Evolutionary conservation across 1,284 basidiomycete species (phyloP), one percentile per base, ranked within the genome.

Genomic region (Vanrija humicola): DNA sequence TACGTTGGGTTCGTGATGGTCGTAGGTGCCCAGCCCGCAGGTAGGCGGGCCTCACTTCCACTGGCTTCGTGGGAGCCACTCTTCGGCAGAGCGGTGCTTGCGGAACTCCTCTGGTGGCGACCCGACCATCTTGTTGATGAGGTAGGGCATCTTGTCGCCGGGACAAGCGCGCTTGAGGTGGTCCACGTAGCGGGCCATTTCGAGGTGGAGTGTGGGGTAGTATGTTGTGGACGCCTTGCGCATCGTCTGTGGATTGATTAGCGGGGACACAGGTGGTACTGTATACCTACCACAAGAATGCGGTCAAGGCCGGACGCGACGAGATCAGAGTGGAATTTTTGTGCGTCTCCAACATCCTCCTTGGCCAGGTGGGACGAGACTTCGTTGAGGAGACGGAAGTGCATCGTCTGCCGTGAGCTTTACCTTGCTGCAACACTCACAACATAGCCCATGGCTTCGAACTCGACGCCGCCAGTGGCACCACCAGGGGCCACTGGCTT

Each of bases 391-490:
- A 95, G 81, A 61, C 82, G 87, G 66, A 96, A 81, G 75, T 96
- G 90, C 1, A 80, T 84, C 1, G 90, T 90, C 92, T 96, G 64
- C n/a, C 14, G 39, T 44, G 10, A 19, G 43, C 43, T 45, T 29
- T 42, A 38, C 34, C 12, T 23, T 14, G 19, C 48, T 14, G 16
- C 23, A 18, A 34, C 12, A 79, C 87, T 65, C 69, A 94, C 92
- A 65, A 95, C 84, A 74, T 98, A 98, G 15, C 83, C 83, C 87
- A 98, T 96, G 0, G 95, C 95, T 75, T 98, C 95, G 70, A 88
- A 94, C 72, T 98, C 95, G 10, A 98, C 96, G 10, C 96, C 95
- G 8, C 95, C 96, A 0, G 96, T 98, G 85, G 98, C 97, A 7
- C 95, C 95, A 7, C 92, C 91, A 0, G 96, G 95, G 3, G 96